Base-by-base conservation (phyloP, 371 early-diverging fungal genomes). In the Apophysomyces trapeziformis region DNA sequence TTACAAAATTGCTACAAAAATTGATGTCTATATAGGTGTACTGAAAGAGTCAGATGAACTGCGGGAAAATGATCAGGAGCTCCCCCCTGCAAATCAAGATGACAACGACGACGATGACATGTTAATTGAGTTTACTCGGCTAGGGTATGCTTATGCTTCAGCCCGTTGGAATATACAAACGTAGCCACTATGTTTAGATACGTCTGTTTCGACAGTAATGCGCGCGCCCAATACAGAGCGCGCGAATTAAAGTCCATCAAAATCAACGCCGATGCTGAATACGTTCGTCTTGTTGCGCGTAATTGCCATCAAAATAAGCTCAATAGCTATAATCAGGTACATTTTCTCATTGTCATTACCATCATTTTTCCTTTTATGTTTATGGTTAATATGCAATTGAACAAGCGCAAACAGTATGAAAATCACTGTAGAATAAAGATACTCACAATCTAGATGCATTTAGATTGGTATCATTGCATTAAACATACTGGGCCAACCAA, bases 1-100 rank as follows among this genome's bases (percentile, higher is more conserved):
- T 69, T 93, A 86, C 82, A 93, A 91, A 75, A 91, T 93, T 63
- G 85, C 93, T 6, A 87, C 89, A 16, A 85, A 82, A 65, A 79
- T 93, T 21, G 92, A 92, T 65, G 84, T 92, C 60, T 89, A 83
- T 73, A 73, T 90, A 58, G 91, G 82, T 5, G 54, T 70, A 13
- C 50, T 78, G 18, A 78, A 78, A 60, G 77, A 78, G 12, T 39
- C 68, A 47, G 70, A 68, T 32, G 54, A 50, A 26, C 50, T 47
- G 16, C 59, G 38, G 32, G 67, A 66, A 7, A 21, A 21, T 8
- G 54, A 50, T 21, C 54, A 50, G 54, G 8, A 18, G 21, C 9
- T 26, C 4, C 54, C 54, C n/a, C 7, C n/a, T 0, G 4, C 35
- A 16, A 21, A 65, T 44, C 54, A 50, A 21, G 54, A 21, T 9